These are phyloP conservation scores for Puccinia hordei DNA, from an alignment of 1,284 basidiomycete genomes.

Conservation along the genomic window DNA sequence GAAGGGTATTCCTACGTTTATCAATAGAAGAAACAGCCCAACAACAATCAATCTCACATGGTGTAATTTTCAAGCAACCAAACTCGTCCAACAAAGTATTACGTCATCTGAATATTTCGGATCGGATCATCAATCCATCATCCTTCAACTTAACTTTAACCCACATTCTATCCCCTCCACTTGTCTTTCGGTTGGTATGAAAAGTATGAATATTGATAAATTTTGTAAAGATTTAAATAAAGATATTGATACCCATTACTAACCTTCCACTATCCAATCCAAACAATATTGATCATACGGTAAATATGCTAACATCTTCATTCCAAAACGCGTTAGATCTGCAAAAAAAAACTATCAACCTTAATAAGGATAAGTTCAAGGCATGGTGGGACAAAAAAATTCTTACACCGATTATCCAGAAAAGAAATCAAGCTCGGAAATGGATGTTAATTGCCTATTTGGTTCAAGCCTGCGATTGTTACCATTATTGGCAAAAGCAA, in stretches of 20 bases:
- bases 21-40: too few relatives aligned
- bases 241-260: too few relatives aligned
- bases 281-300: too few relatives aligned
- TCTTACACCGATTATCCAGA: neutral
- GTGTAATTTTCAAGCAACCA: neutral
- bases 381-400: slow-evolving; percentile 11
- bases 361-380: neutral
- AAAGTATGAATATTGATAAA: too few relatives aligned
- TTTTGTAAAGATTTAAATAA: too few relatives aligned
- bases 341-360: neutral
- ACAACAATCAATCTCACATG: slow-evolving; percentile 5
- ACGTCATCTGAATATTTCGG: neutral
- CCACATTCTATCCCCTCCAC: neutral
- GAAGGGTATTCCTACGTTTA: neutral
- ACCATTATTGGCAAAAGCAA: too few relatives aligned
- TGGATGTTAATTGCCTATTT: too few relatives aligned
- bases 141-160: neutral
- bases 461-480: too few relatives aligned
- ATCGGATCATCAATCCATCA: slow-evolving; percentile 9
- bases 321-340: too few relatives aligned
- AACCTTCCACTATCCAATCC: too few relatives aligned
- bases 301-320: too few relatives aligned
- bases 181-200: neutral
- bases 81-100: neutral
- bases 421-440: too few relatives aligned